Evolutionary conservation across 352 stramenopile species (phyloP), one percentile per base, ranked within the genome.

Genomic region (Globisporangium iwayamae): DNA sequence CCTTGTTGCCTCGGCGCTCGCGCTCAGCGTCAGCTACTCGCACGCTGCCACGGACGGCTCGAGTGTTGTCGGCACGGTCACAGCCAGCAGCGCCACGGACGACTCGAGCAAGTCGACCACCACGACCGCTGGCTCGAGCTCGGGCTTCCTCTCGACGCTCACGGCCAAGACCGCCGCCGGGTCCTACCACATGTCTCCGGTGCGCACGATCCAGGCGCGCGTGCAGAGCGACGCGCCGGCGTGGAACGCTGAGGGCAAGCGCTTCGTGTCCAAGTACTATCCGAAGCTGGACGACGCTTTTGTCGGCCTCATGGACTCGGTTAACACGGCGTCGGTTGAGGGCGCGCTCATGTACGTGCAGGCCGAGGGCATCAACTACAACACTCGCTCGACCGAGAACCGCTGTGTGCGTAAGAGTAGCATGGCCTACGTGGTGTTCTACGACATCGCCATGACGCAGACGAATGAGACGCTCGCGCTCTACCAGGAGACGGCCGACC

Each of bases 311-410:
- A 79, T 94, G 64, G 87, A 96, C 68, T 87, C 76, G n/a, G 85
- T 91, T 28, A 96, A 94, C 68, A 85, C 81, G 25, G 87, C 85
- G 7, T 86, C 72, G 0, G 81, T 96, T 74, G 85, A 94, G 61
- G 85, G 85, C 8, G 74, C 83, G 20, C 71, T 94, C 53, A 91
- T 87, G 80, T 94, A 89, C 61, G 82, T 93, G 0, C 83, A 92
- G 68, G 81, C 83, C 4, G 85, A 94, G 60, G 75, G 83, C 36
- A 94, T 94, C 55, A 68, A 68, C 46, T 83, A 89, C 70, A 70
- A 78, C 47, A 83, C 81, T 48, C 81, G 84, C 52, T 74, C 69
- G n/a, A 69, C 68, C 2, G 73, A 83, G 48, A 69, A 74, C 41
- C 76, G 73, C 11, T 96, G 88, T 69, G 32, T 48, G 25, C 81